These are phyloP conservation scores for Zasmidium cellare DNA, from an alignment of 2,329 filamentous ascomycete species.

Conservation along the genomic window DNA sequence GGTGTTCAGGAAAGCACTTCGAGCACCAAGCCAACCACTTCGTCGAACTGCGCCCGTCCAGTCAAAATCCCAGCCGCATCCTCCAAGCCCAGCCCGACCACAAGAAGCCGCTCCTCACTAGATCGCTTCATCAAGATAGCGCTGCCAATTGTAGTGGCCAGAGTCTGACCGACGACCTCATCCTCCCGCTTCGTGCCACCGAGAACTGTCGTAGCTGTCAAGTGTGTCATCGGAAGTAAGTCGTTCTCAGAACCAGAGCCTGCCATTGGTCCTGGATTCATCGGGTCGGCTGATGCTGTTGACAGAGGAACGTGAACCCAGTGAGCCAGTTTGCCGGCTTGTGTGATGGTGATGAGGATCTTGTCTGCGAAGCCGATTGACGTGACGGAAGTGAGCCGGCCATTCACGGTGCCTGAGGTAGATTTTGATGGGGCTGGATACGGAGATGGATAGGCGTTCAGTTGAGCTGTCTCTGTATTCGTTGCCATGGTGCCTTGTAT, in stretches of 20 bases:
- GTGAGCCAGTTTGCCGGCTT: slow-evolving; percentile 81
- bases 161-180: slow-evolving; percentile 74
- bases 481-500: not conserved
- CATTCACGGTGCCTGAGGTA: slow-evolving; percentile 63
- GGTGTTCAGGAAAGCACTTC: slow-evolving; percentile 21
- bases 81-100: slow-evolving; percentile 59
- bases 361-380: slow-evolving; percentile 80
- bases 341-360: slow-evolving; percentile 84
- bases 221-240: slow-evolving; percentile 73
- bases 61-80: slow-evolving; percentile 30
- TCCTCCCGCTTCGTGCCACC: slow-evolving; percentile 81
- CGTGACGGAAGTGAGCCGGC: slow-evolving; percentile 69
- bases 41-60: slow-evolving; percentile 42
- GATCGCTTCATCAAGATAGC: slow-evolving; percentile 71
- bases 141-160: slow-evolving; percentile 86
- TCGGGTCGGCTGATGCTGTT: slow-evolving; percentile 62
- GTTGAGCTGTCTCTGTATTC: not conserved
- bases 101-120: slow-evolving; percentile 58
- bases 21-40: slow-evolving; percentile 35
- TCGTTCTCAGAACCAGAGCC: slow-evolving; percentile 46
- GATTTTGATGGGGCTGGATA: slow-evolving; percentile 50
- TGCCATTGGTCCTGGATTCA: slow-evolving; percentile 58
- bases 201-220: slow-evolving; percentile 83
- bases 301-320: slow-evolving; percentile 88
- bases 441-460: slow-evolving; percentile 50